Evolutionary conservation across 768 basidiomycete genomes (phyloP).

Genomic region (Kwoniella europaea): DNA sequence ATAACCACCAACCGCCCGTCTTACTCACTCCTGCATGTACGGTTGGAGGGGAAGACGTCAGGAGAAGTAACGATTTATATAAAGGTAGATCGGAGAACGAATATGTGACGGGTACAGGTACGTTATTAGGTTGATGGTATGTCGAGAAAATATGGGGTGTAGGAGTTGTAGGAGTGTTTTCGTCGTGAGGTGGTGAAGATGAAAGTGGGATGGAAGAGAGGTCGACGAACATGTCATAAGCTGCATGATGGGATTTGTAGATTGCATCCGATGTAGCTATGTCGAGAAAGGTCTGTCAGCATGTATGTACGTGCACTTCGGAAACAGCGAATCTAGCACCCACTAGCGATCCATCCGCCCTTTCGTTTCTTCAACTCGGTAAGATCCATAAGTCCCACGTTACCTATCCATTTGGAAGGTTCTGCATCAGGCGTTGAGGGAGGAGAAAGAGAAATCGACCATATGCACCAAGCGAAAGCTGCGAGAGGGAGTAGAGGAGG

Average conservation of each 20-base stretch:
- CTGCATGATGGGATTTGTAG: constrained; percentile 42
- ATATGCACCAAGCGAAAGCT: constrained; percentile 53
- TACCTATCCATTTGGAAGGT: constrained; percentile 41
- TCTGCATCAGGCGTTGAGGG: constrained; percentile 5
- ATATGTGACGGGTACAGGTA: constrained; percentile 37
- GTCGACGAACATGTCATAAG: constrained; percentile 54
- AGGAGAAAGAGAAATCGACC: constrained; percentile 42
- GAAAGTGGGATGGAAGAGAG: constrained; percentile 36
- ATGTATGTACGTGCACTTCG: too few relatives aligned
- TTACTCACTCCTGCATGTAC: constrained; percentile 22
- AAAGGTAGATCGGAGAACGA: constrained; percentile 49
- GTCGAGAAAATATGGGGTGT: constrained; percentile 18
- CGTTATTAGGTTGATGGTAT: constrained; percentile 14
- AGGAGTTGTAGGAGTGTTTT: neutral
- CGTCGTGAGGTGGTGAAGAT: neutral
- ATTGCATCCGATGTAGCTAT: constrained; percentile 56
- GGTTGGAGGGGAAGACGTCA: constrained; percentile 31
- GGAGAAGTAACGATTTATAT: constrained; percentile 42
- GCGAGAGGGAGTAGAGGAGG: constrained; percentile 50
- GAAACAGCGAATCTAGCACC: constrained; percentile 22
- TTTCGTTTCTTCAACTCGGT: constrained; percentile 31
- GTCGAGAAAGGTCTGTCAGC: too few relatives aligned
- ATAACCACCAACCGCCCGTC: constrained; percentile 45
- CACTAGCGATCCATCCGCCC: constrained; percentile 56
- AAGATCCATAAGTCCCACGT: constrained; percentile 54